Percentiles rank a stretch among this genome's conserved stretches.
These are phyloP conservation scores for Beauveria caledonica DNA, from an alignment of 2,329 filamentous ascomycete species.

Conservation along the genomic window DNA sequence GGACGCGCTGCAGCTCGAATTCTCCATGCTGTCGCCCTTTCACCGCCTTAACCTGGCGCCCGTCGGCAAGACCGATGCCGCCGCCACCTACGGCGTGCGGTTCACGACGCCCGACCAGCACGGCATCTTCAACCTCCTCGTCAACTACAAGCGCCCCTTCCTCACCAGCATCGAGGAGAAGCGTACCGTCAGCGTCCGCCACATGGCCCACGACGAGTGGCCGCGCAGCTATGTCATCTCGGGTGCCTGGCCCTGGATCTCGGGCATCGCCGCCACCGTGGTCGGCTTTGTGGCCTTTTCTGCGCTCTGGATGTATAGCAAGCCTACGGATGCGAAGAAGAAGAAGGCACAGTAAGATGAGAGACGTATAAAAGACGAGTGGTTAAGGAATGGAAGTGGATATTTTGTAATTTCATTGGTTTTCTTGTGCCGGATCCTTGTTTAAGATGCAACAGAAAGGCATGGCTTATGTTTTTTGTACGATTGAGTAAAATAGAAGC, in stretches of 20 bases:
- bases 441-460: neutral
- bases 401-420: slow-evolving; percentile 3
- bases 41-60: slow-evolving; percentile 70
- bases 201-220: slow-evolving; percentile 97
- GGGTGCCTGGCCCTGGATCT: slow-evolving; percentile 90
- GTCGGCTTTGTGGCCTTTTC: slow-evolving; percentile 80
- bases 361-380: neutral
- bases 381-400: slow-evolving; percentile 12
- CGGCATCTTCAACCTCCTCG: slow-evolving; percentile 96
- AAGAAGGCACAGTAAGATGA: slow-evolving; percentile 40
- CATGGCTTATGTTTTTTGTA: slow-evolving; percentile 4
- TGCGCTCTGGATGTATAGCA: slow-evolving; percentile 73
- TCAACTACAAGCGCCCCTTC: slow-evolving; percentile 97
- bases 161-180: slow-evolving; percentile 87
- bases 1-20: slow-evolving; percentile 86
- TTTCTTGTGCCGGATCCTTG: neutral
- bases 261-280: slow-evolving; percentile 77
- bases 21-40: slow-evolving; percentile 98
- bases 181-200: slow-evolving; percentile 85
- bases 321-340: slow-evolving; percentile 30
- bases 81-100: slow-evolving; percentile 62
- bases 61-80: slow-evolving; percentile 50
- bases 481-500: neutral
- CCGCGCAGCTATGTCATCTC: slow-evolving; percentile 83
- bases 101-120: slow-evolving; percentile 93